Base-by-base conservation (phyloP, 345 rosid genomes). In the Pseudoturritis turrita region DNA sequence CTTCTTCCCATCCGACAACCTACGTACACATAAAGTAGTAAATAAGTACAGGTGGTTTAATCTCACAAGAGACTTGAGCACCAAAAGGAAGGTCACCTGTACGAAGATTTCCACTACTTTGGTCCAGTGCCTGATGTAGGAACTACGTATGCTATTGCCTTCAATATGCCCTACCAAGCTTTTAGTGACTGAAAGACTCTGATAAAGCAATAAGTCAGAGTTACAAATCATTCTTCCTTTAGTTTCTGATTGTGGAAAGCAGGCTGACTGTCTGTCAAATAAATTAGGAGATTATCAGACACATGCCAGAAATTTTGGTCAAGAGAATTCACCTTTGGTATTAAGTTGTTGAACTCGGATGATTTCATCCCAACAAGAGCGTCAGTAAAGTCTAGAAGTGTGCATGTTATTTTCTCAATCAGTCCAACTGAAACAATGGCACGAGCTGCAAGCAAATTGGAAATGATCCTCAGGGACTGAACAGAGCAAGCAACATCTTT, bases 101-200 rank as follows among this genome's bases (percentile, higher is more conserved):
- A 89, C 77, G 82, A 86, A 95, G 46, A 88, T 86, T 75, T 95
- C 86, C 64, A 83, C 87, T 72, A 89, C n/a, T 68, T 83, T 85
- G 83, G 93, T 88, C 97, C 99, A 91, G 72, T 95, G 91, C 51
- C 81, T 87, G 82, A 88, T 83, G 78, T 76, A 87, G 61, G 96
- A 85, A 68, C 70, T 79, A 70, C 74, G 51, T 68, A 81, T 52
- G 57, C 53, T 77, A 63, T 59, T 77, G 71, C 82, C 93, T 74
- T 68, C 75, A 50, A 74, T 70, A 65, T 85, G 76, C 5, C 79
- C 96, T 49, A 86, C 79, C 80, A 87, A 65, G 36, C 71, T 77
- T 80, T 83, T 89, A 18, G 80, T 66, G 43, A 89, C 79, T 54
- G 88, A 75, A 76, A 95, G 87, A 77, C 96, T 87, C 99, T 95